These are phyloP conservation scores for Arxiozyma bovina DNA, from an alignment of 1,139 yeast species.

Conservation along the genomic window DNA sequence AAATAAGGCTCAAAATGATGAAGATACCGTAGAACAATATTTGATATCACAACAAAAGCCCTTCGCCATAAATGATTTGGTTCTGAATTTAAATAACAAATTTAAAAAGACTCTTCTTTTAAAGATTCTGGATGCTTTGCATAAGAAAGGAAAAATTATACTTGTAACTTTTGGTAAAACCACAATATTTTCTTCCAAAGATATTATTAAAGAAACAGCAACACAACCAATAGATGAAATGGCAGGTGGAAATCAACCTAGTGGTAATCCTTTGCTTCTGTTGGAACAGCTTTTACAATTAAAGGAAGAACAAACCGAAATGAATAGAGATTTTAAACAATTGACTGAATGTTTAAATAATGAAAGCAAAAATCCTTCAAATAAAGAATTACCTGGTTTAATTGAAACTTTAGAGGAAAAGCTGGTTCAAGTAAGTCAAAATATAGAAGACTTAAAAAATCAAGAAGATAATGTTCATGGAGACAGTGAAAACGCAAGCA, in stretches of 20 bases:
- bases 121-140: conserved; percentile 30
- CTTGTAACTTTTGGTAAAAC: conserved; percentile 35
- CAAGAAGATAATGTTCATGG: neutral
- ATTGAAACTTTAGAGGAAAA: conserved; percentile 9
- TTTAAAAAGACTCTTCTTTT: conserved; percentile 29
- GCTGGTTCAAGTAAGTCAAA: neutral
- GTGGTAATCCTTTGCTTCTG: neutral
- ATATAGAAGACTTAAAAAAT: neutral
- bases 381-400: conserved; percentile 11
- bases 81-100: conserved; percentile 33
- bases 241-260: neutral
- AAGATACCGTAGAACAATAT: conserved; percentile 23
- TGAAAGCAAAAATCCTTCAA: conserved; percentile 16
- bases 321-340: conserved; percentile 14
- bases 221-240: conserved; percentile 1
- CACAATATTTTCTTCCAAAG: conserved; percentile 33
- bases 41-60: conserved; percentile 36
- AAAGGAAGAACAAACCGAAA: conserved; percentile 15
- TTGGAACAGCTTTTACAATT: conserved; percentile 14
- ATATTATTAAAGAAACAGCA: conserved; percentile 7
- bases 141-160: conserved; percentile 26
- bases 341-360: conserved; percentile 9
- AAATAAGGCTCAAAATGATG: conserved; percentile 3
- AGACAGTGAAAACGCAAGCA: neutral
- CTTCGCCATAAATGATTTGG: conserved; percentile 34